phyloP scores from a whole-genome alignment of 768 basidiomycete species.

The Tubosaeta sp. region DNA sequence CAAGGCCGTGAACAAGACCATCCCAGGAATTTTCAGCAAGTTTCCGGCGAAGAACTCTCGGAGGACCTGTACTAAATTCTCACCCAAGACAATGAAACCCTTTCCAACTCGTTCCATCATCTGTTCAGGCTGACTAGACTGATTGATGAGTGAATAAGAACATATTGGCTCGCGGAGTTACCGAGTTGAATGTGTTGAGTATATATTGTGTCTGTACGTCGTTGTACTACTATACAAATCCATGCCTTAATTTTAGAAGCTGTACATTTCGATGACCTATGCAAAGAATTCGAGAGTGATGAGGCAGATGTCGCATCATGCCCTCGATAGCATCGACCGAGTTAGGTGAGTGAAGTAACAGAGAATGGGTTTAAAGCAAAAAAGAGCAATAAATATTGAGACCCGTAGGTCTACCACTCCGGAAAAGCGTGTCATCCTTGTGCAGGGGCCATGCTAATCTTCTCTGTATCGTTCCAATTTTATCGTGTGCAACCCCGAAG shows the following conservation, averaged over 20 bases:
- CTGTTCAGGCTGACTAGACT: too few relatives aligned
- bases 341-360: too few relatives aligned
- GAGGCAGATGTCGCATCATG: too few relatives aligned
- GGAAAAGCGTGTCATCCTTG: slow-evolving; percentile 99
- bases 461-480: slow-evolving; percentile 99
- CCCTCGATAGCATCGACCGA: not conserved
- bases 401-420: slow-evolving; percentile 70
- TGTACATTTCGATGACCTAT: too few relatives aligned
- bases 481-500: slow-evolving; percentile 94
- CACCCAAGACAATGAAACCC: too few relatives aligned
- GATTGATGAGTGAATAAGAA: too few relatives aligned
- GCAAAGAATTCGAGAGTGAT: not conserved
- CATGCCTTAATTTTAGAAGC: not conserved
- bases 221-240: not conserved
- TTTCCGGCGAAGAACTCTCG: too few relatives aligned
- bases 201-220: not conserved
- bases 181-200: too few relatives aligned
- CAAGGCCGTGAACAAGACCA: not conserved
- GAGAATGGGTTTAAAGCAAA: not conserved
- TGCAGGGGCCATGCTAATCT: slow-evolving; percentile 99
- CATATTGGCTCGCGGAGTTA: not conserved
- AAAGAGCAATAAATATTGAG: slow-evolving; percentile 37
- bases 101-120: too few relatives aligned
- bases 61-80: not conserved
- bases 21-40: not conserved